Evolutionary conservation across 805 yeast genomes (phyloP), one percentile per base, ranked within the genome.

Genomic region (Debaryomyces maramus): DNA sequence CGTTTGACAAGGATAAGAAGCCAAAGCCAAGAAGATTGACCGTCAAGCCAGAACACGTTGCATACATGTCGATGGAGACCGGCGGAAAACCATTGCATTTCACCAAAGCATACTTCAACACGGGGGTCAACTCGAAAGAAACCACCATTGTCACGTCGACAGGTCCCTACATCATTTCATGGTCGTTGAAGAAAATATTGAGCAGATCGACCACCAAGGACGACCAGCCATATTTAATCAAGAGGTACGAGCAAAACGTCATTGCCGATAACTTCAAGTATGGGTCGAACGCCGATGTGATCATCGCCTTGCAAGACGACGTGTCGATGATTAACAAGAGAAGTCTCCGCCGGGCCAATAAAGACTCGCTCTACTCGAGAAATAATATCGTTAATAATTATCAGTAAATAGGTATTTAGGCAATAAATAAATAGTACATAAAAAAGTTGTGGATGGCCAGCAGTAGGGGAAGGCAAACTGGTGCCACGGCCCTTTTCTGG

Each of bases 81-180:
- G 68, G 69, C 33, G 72, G 70, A 4, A 61, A 64, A 38, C 72
- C 77, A 1, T 60, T 85, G 11, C 53, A 64, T 16, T 88, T 88
- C 60, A 80, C 93, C 3, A 73, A 73, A 41, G 96, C 95, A 4
- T 75, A 77, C 49, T 89, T 89, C 72, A 86, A 89, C 59, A 72
- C 83, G 18, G 88, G 88, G 30, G 40, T 77, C n/a, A 72, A 74
- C 35, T 57, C 78, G 18, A 78, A 76, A 45, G 93, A 84, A 54
- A 80, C 85, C 14, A 72, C 83, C 2, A 85, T 89, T 36, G 80
- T 88, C 17, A 75, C 95, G 1, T 80, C 91, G 3, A 71, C 83
- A 2, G 96, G 96, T 2, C 91, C 90, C 14, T 89, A 80, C 60
- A 84, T 88, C 17, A 75, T 89, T 16, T 74, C 85, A 1, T 89